phyloP scores from a whole-genome alignment of 495 filamentous ascomycete genomes.

The Penicillium ochrochloron region DNA sequence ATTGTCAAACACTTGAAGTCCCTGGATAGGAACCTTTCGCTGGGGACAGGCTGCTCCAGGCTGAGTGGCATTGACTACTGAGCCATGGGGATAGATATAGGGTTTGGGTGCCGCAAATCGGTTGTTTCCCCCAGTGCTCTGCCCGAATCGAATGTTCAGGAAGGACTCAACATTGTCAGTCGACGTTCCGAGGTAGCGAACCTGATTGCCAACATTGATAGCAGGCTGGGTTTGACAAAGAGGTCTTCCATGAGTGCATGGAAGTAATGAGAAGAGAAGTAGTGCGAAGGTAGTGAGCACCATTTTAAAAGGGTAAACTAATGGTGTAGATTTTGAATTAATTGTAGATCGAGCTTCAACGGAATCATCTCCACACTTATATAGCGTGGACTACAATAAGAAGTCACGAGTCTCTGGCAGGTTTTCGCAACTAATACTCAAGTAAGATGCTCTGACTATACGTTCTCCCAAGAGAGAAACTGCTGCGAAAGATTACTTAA shows the following conservation, averaged over 20 bases:
- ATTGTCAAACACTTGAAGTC: conserved; percentile 22
- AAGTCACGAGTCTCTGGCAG: not conserved
- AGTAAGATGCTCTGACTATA: not conserved
- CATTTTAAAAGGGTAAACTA: not conserved
- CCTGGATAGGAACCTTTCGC: conserved; percentile 17
- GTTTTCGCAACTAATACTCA: conserved; percentile 1
- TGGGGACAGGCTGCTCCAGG: conserved; percentile 26
- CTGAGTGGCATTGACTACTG: conserved; percentile 20
- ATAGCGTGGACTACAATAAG: not conserved
- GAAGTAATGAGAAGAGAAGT: conserved; percentile 3
- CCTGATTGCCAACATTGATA: not conserved
- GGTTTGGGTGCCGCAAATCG: conserved; percentile 22
- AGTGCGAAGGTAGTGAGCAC: not conserved
- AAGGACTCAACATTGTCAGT: conserved; percentile 20
- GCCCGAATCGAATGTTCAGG: conserved; percentile 22
- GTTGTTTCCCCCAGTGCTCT: conserved; percentile 18
- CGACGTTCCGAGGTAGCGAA: conserved; percentile 13
- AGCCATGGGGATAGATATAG: conserved; percentile 16
- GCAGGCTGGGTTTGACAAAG: conserved; percentile 5
- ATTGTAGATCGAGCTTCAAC: not conserved
- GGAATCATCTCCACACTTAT: not conserved
- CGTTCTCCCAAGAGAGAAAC: not conserved
- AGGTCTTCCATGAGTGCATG: conserved; percentile 5
- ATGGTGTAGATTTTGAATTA: not conserved
- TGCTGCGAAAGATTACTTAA: not conserved